Percentiles rank a stretch among this genome's conserved stretches.
phyloP scores from a whole-genome alignment of 768 basidiomycete species.

The Erythrobasidium yunnanense region DNA sequence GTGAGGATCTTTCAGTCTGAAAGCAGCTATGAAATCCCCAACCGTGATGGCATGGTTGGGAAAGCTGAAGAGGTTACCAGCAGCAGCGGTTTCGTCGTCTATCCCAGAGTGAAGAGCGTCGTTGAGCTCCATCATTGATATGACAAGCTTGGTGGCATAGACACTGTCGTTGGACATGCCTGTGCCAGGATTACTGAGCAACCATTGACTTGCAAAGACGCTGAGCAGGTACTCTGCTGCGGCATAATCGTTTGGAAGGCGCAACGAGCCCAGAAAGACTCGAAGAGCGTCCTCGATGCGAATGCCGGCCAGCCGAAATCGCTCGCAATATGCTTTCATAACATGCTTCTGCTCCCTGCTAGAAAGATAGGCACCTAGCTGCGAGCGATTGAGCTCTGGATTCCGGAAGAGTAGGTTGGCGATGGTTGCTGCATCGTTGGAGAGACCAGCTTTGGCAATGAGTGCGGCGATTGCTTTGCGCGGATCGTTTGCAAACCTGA shows the following conservation, averaged over 20 bases:
- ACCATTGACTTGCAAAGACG: constrained; percentile 78
- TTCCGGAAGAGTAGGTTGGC: constrained; percentile 64
- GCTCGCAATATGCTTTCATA: constrained; percentile 72
- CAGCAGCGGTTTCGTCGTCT: constrained; percentile 13
- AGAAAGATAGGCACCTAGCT: constrained; percentile 73
- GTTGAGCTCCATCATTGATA: constrained; percentile 76
- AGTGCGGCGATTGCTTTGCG: constrained; percentile 64
- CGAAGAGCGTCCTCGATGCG: constrained; percentile 81
- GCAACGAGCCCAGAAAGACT: constrained; percentile 71
- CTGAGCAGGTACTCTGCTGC: constrained; percentile 63
- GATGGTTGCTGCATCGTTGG: constrained; percentile 62
- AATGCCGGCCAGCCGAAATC: constrained; percentile 71
- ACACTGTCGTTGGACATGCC: constrained; percentile 43
- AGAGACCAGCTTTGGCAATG: constrained; percentile 51
- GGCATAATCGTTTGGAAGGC: constrained; percentile 49
- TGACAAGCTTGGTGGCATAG: constrained; percentile 48
- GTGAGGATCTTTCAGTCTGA: constrained; percentile 64
- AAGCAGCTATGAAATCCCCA: constrained; percentile 73
- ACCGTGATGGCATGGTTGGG: constrained; percentile 47
- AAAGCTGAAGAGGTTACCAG: constrained; percentile 36
- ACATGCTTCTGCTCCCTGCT: constrained; percentile 61
- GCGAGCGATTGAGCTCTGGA: constrained; percentile 66
- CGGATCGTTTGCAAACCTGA: constrained; percentile 63
- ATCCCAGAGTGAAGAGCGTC: constrained; percentile 58
- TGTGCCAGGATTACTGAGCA: constrained; percentile 68